Base-by-base conservation (phyloP, 1,139 yeast genomes). In the Lizanozyma gosingica region DNA sequence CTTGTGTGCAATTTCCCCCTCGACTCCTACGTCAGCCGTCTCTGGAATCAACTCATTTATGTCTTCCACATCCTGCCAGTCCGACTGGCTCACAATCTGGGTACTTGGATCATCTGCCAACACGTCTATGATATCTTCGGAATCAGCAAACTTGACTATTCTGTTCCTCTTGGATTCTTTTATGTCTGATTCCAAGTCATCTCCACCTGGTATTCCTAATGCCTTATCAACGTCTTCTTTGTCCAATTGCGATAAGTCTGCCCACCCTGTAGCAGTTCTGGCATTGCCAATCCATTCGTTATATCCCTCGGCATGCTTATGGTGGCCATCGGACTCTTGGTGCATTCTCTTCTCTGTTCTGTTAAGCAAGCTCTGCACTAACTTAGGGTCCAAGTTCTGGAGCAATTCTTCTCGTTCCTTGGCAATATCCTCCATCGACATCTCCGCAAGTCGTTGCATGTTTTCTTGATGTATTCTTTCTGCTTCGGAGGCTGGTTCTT, bases 391-490 rank as follows among this genome's bases (percentile, higher is more conserved):
- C 57, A 90, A 66, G 1, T 74, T 67, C 14, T 72, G 72, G 42
- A 86, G 48, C 35, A 92, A 60, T 51, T 86, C 95, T 46, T 76
- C 75, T 46, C 77, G 69, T 50, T 86, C 94, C 36, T 65, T 60
- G 22, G 71, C 67, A 27, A 86, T 74, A 51, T 90, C 90, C 17
- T 73, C 81, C 2, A 67, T 69, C 2, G 82, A 65, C 94, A 90
- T 83, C 14, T 61, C 56, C 17, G 79, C 62, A 43, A 92, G 58
- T 39, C 71, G 67, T 36, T 78, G 76, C 47, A 83, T 56, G 57
- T 90, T 90, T 53, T 90, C 96, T 42, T 72, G 57, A 56, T 86
- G 92, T 33, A 90, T 85, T 53, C 75, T 73, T 49, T 82, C 90
- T 1, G 81, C 76, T 50, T 86, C 95, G 0, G 76, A 54, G 34